phyloP scores from a whole-genome alignment of 2,329 filamentous ascomycete species.

The Fusarium solani-melongenae region DNA sequence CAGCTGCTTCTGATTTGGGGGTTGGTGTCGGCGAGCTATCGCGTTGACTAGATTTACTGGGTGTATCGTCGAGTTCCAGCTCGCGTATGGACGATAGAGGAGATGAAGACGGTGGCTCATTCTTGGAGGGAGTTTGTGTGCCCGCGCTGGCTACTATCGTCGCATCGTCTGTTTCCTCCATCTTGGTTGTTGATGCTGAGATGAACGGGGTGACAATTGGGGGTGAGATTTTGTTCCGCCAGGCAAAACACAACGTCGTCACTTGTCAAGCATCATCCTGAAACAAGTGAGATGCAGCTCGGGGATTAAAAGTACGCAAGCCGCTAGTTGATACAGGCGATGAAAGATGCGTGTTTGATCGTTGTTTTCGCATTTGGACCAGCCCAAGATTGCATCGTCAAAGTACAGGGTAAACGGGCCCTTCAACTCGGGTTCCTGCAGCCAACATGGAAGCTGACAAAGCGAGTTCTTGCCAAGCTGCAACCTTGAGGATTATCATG shows the following conservation, averaged over 20 bases:
- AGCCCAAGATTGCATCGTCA: not conserved
- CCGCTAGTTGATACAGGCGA: not conserved
- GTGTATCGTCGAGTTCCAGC: not conserved
- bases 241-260: not conserved
- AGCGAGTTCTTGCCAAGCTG: not conserved
- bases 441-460: constrained; percentile 2
- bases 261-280: not conserved
- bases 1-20: not conserved
- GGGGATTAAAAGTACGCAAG: not conserved
- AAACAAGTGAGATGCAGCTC: not conserved
- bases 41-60: constrained; percentile 2
- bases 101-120: constrained; percentile 10
- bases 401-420: constrained; percentile 21
- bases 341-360: not conserved
- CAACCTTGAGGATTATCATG: not conserved
- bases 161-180: constrained; percentile 1
- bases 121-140: not conserved
- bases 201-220: not conserved
- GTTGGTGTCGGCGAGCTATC: constrained; percentile 28
- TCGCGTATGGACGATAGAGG: constrained; percentile 25
- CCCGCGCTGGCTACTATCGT: not conserved
- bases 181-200: not conserved
- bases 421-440: not conserved
- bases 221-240: not conserved
- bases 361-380: not conserved